Percentiles rank a stretch among this genome's conserved stretches.
These are phyloP conservation scores for Trypanosomatidae sp. DNA, from an alignment of 208 protist genomes.

Conservation along the genomic window DNA sequence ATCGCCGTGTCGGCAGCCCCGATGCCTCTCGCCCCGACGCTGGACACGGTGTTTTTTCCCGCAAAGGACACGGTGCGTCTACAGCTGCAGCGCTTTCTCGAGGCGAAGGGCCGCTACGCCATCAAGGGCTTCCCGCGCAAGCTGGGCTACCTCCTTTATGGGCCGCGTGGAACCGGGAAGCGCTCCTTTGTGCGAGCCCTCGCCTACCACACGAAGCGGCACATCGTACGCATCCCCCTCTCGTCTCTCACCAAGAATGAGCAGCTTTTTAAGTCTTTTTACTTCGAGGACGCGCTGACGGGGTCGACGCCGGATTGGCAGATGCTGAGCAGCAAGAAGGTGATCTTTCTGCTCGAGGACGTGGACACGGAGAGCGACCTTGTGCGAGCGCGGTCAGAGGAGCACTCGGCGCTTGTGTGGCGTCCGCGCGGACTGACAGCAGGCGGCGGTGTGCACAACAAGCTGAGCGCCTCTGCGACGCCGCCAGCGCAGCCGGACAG, in stretches of 20 bases:
- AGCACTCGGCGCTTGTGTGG: slow-evolving; percentile 6
- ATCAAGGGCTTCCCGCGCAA: slow-evolving; percentile 27
- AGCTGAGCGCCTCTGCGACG: not conserved
- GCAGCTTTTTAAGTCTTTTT: slow-evolving; percentile 22
- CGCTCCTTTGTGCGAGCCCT: slow-evolving; percentile 29
- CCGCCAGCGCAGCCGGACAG: not conserved
- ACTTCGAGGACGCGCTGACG: slow-evolving; percentile 2
- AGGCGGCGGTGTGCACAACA: too few species aligned
- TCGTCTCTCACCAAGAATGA: slow-evolving; percentile 4
- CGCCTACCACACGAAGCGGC: slow-evolving; percentile 25
- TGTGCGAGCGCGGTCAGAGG: slow-evolving; percentile 2
- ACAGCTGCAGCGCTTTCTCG: slow-evolving; percentile 19
- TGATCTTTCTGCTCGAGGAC: slow-evolving; percentile 32
- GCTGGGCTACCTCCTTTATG: slow-evolving; percentile 29
- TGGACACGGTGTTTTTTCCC: slow-evolving; percentile 28
- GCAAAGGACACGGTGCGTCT: slow-evolving; percentile 3
- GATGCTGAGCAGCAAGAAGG: slow-evolving; percentile 21
- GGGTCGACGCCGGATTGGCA: slow-evolving; percentile 14
- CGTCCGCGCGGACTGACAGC: slow-evolving; percentile 8
- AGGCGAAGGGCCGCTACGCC: slow-evolving; percentile 20
- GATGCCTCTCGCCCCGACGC: slow-evolving; percentile 15
- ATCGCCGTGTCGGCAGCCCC: slow-evolving; percentile 6
- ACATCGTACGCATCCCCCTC: slow-evolving; percentile 27
- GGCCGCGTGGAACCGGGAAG: slow-evolving; percentile 28
- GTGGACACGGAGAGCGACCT: slow-evolving; percentile 17